Evolutionary conservation across 768 basidiomycete genomes (phyloP).

Genomic region (Pulveroboletus sp.): DNA sequence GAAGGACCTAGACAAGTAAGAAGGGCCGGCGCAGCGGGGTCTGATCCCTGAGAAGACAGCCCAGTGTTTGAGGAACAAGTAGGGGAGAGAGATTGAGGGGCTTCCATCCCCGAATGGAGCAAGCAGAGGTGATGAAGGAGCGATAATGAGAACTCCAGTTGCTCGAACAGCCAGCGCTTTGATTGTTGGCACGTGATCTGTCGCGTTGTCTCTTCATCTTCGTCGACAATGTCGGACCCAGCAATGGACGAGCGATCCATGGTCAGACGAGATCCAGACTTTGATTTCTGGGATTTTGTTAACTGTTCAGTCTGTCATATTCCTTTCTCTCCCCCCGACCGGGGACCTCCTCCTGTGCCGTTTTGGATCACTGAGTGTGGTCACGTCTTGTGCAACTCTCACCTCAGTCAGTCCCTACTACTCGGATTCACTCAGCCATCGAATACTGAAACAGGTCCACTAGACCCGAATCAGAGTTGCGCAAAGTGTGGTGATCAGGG

Average conservation of each 20-base stretch:
- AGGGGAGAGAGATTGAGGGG: background rate
- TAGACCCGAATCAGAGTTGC: constrained; percentile 73
- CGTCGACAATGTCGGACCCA: constrained; percentile 7
- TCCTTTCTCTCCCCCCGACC: constrained; percentile 50
- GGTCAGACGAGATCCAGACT: constrained; percentile 21
- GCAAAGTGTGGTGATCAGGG: constrained; percentile 57
- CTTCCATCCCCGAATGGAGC: background rate
- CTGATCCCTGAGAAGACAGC: constrained; percentile 9
- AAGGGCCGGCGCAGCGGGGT: background rate
- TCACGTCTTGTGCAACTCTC: constrained; percentile 79
- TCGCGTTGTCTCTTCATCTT: constrained; percentile 12
- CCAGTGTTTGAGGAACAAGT: background rate
- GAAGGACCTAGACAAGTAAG: background rate
- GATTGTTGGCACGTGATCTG: constrained; percentile 13
- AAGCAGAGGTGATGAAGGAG: background rate
- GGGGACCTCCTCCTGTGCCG: constrained; percentile 53
- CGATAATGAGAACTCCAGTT: too few species aligned
- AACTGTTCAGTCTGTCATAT: constrained; percentile 66
- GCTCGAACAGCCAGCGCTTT: too few species aligned
- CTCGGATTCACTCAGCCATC: background rate
- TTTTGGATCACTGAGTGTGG: constrained; percentile 91
- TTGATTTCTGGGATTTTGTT: constrained; percentile 81
- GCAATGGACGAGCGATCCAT: constrained; percentile 6
- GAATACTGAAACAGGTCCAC: background rate
- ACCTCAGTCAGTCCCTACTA: constrained; percentile 57